phyloP scores from a whole-genome alignment of 2,329 filamentous ascomycete species.

The Diaporthe citriasiana region DNA sequence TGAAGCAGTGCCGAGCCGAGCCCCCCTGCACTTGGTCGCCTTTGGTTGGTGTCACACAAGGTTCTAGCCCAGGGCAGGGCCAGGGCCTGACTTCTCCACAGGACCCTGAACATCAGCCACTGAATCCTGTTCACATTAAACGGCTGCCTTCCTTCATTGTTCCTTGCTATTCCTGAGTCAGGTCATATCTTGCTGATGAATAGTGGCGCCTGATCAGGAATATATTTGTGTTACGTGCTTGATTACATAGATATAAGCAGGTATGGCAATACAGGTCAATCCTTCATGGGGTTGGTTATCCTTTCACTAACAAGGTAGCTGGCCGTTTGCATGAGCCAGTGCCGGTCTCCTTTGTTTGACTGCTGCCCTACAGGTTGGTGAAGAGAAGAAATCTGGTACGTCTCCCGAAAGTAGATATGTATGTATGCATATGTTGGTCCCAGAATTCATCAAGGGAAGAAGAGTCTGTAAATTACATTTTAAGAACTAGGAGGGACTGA shows the following conservation, averaged over 20 bases:
- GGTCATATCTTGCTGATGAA: background rate
- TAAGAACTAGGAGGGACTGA: background rate
- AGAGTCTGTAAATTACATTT: background rate
- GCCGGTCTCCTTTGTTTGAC: background rate
- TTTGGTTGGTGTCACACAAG: conserved; percentile 19
- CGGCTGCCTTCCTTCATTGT: background rate
- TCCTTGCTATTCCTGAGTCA: background rate
- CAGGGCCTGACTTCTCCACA: conserved; percentile 10
- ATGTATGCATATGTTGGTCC: too few species aligned
- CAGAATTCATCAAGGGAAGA: background rate
- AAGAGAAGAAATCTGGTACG: background rate
- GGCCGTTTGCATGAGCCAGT: background rate
- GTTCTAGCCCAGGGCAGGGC: conserved; percentile 17
- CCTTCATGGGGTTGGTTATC: background rate
- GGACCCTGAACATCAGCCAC: conserved; percentile 24
- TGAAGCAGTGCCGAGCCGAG: conserved; percentile 31
- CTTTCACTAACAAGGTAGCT: background rate
- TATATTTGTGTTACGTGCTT: background rate
- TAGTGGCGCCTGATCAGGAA: background rate
- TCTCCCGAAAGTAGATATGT: background rate
- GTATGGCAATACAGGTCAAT: background rate
- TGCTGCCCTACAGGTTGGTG: background rate
- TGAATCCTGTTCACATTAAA: background rate
- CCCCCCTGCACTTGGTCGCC: conserved; percentile 11
- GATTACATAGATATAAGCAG: background rate